Conservation (phyloP, 139 green algal genomes). For the Chlamydomonas incerta region DNA sequence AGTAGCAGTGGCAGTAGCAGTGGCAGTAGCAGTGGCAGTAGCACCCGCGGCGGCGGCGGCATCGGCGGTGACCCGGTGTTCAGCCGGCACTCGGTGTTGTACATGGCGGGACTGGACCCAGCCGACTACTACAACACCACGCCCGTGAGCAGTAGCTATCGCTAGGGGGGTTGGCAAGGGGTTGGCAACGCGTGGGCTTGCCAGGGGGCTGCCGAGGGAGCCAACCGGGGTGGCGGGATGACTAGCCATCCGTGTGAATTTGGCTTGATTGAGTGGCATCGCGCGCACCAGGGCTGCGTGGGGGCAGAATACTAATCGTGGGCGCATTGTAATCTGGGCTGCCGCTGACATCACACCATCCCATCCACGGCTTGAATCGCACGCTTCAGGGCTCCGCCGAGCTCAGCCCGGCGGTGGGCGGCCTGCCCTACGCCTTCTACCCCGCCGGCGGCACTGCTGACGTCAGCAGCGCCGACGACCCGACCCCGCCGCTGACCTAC, state of each 20-base stretch:
- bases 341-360: too few relatives aligned
- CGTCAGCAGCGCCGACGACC: conserved; percentile 1
- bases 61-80: conserved; percentile 36
- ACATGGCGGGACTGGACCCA: neutral
- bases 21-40: too few relatives aligned
- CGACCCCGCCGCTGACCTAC: neutral
- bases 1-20: too few relatives aligned
- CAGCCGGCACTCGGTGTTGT: neutral
- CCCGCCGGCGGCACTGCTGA: neutral
- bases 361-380: too few relatives aligned
- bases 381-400: neutral
- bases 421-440: neutral
- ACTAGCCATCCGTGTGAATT: too few relatives aligned
- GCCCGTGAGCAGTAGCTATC: neutral
- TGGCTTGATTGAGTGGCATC: neutral
- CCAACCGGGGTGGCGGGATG: too few relatives aligned
- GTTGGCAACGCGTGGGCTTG: too few relatives aligned
- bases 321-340: too few relatives aligned
- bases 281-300: neutral
- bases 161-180: too few relatives aligned
- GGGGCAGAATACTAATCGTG: too few relatives aligned
- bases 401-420: neutral
- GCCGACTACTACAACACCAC: neutral
- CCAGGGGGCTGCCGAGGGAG: too few relatives aligned
- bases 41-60: too few relatives aligned